These are phyloP conservation scores for Tolypocladium paradoxum DNA, from an alignment of 2,329 filamentous ascomycete genomes.

Conservation along the genomic window DNA sequence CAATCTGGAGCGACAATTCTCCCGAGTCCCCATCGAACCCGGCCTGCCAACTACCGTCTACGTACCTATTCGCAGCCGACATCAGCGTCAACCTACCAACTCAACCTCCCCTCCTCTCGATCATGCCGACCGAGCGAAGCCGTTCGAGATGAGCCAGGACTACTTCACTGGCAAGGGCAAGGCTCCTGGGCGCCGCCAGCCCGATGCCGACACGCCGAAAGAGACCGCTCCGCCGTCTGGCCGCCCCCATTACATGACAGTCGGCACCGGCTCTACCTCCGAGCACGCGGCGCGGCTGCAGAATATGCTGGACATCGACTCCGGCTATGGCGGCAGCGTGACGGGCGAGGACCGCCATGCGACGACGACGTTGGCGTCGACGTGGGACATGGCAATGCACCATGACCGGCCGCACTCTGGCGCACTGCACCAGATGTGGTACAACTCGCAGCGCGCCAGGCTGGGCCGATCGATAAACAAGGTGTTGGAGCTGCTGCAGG, in stretches of 20 bases:
- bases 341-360: slow-evolving; percentile 47
- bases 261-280: slow-evolving; percentile 72
- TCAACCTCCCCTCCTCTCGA: slow-evolving; percentile 8
- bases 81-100: background rate
- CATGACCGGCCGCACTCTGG: slow-evolving; percentile 50
- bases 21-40: background rate
- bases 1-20: background rate
- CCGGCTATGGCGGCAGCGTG: slow-evolving; percentile 80
- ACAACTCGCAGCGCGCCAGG: slow-evolving; percentile 81
- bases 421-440: slow-evolving; percentile 86
- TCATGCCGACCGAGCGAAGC: slow-evolving; percentile 22
- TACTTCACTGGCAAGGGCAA: slow-evolving; percentile 46
- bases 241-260: slow-evolving; percentile 69
- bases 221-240: slow-evolving; percentile 16
- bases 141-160: slow-evolving; percentile 47
- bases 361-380: slow-evolving; percentile 7
- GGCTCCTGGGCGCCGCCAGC: slow-evolving; percentile 23
- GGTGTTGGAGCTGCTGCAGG: slow-evolving; percentile 73
- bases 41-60: background rate
- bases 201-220: slow-evolving; percentile 17
- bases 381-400: slow-evolving; percentile 34
- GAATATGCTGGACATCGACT: slow-evolving; percentile 74
- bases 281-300: slow-evolving; percentile 73
- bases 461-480: slow-evolving; percentile 81
- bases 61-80: background rate